Percentiles rank a stretch among this genome's conserved stretches.
phyloP scores from a whole-genome alignment of 1,284 basidiomycete species.

The Cryptococcus jaspeensis region DNA sequence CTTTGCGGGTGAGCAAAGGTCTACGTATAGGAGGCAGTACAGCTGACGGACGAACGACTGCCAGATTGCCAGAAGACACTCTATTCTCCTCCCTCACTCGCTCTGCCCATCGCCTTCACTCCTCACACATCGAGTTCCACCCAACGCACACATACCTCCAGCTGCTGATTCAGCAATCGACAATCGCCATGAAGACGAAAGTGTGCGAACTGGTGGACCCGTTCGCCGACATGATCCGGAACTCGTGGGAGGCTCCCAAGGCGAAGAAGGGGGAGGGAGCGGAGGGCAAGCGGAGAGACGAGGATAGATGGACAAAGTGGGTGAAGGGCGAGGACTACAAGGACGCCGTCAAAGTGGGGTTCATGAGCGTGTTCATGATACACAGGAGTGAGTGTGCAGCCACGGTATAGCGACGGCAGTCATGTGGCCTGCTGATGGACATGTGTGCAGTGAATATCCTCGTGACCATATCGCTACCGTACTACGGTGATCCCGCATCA shows the following conservation, averaged over 20 bases:
- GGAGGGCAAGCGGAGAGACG: neutral
- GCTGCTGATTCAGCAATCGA: constrained; percentile 4
- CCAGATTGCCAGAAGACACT: neutral
- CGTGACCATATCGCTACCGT: constrained; percentile 1
- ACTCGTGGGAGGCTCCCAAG: neutral
- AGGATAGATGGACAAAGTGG: neutral
- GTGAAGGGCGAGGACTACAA: neutral
- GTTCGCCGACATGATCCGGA: constrained; percentile 2
- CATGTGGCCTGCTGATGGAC: neutral
- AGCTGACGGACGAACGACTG: neutral
- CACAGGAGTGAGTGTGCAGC: neutral
- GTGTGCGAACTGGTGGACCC: neutral
- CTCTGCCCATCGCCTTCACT: constrained; percentile 9
- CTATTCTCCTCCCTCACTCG: neutral
- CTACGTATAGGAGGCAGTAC: neutral
- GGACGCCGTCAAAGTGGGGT: constrained; percentile 1
- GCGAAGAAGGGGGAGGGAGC: neutral
- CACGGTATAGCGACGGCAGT: too few species aligned
- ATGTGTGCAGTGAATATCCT: constrained; percentile 1
- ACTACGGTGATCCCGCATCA: constrained; percentile 6
- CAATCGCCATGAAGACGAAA: neutral
- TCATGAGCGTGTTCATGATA: constrained; percentile 7
- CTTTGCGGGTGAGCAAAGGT: constrained; percentile 7
- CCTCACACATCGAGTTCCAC: constrained; percentile 1
- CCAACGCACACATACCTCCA: constrained; percentile 3